Percentiles rank a stretch among this genome's conserved stretches.
phyloP scores from a whole-genome alignment of 2,329 filamentous ascomycete genomes.

The Nothophaeocryptopus gaeumannii region DNA sequence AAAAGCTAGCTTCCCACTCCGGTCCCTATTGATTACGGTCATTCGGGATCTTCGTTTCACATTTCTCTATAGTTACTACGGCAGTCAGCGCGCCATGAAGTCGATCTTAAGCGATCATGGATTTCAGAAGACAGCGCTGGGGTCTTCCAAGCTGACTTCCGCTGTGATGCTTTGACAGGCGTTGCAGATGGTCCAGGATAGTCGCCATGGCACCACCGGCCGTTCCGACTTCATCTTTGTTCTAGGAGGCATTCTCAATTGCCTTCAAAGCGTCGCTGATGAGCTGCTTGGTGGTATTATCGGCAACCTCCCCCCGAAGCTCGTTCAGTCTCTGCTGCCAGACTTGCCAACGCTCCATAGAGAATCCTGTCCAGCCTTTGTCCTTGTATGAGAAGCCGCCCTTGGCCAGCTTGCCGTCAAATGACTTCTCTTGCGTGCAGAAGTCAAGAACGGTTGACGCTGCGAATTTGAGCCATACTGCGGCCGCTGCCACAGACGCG shows the following conservation, averaged over 20 bases:
- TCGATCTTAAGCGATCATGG: too few relatives aligned
- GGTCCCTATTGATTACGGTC: too few relatives aligned
- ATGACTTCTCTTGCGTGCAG: constrained; percentile 26
- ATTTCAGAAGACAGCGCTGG: too few relatives aligned
- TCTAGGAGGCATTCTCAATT: constrained; percentile 8
- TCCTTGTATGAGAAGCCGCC: constrained; percentile 25
- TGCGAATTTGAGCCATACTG: constrained; percentile 32
- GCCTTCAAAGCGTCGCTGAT: constrained; percentile 21
- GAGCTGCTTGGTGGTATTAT: constrained; percentile 17
- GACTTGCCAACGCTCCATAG: constrained; percentile 27
- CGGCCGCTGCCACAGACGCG: constrained; percentile 26
- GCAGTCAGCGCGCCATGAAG: too few relatives aligned
- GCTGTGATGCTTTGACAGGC: background rate
- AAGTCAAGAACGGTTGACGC: constrained; percentile 25
- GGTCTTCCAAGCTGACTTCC: background rate
- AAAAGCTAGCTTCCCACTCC: too few relatives aligned
- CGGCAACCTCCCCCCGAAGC: constrained; percentile 12
- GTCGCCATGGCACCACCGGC: too few relatives aligned
- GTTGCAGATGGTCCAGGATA: background rate
- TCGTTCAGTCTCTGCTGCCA: constrained; percentile 25
- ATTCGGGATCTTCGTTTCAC: too few relatives aligned
- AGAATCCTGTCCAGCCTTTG: constrained; percentile 30
- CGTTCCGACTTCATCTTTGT: too few relatives aligned
- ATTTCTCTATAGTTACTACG: too few relatives aligned
- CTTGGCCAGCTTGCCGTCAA: constrained; percentile 32